These are phyloP conservation scores for Fusarium lateritium DNA, from an alignment of 2,329 filamentous ascomycete species.

Conservation along the genomic window DNA sequence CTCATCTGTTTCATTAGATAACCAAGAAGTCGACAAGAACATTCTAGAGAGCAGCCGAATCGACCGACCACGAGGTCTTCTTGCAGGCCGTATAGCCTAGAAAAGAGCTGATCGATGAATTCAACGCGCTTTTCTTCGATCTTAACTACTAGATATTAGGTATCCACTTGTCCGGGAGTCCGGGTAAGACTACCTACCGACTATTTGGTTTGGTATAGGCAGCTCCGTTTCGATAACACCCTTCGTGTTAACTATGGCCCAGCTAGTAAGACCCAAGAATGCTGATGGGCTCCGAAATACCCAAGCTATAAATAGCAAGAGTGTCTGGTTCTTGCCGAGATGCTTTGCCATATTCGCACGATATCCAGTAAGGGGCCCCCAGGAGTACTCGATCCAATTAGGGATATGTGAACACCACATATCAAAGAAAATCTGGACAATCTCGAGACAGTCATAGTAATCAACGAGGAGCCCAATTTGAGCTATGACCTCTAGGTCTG, in stretches of 20 bases:
- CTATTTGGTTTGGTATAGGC: neutral
- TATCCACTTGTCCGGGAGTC: too few relatives aligned
- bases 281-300: neutral
- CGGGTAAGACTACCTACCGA: neutral
- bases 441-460: slow-evolving; percentile 2
- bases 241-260: neutral
- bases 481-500: neutral
- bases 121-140: neutral
- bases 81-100: neutral
- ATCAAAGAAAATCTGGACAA: neutral
- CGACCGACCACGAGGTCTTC: neutral
- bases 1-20: neutral
- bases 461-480: neutral
- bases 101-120: neutral
- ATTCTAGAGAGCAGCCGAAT: neutral
- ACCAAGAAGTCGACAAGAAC: neutral
- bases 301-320: neutral
- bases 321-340: neutral
- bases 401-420: neutral
- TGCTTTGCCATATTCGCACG: neutral
- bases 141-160: neutral
- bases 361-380: neutral
- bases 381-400: too few relatives aligned
- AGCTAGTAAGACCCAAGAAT: neutral
- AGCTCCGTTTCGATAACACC: neutral